Evolutionary conservation across 1,139 yeast species (phyloP), one percentile per base, ranked within the genome.

Genomic region (Nakaseomyces sp.): DNA sequence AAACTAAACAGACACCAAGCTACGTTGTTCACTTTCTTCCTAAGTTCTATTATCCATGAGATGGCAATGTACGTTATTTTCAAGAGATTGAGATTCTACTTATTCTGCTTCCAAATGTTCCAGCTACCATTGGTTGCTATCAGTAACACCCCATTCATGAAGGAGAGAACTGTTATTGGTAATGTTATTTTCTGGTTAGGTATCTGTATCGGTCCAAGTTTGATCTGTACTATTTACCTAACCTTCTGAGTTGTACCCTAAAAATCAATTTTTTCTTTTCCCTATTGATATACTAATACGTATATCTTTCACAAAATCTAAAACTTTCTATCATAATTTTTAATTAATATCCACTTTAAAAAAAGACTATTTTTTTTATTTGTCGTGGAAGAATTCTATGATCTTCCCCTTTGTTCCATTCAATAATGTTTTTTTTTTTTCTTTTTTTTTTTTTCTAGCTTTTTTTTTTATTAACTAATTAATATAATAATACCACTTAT

Each of bases 151-250:
- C 71, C 66, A 47, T 72, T 68, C 47, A 63, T 83, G 70, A 74
- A 64, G 47, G 72, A 74, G 49, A 71, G 69, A 47, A 74, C 74
- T 45, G 71, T 81, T 1, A 63, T 88, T 41, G 96, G 96, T 1
- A 89, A 86, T 58, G 74, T 79, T 39, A 69, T 87, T 15, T 91
- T 94, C 66, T 91, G 98, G 98, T 58, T 85, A 45, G 97, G 97
- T 7, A 82, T 91, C 44, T 80, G 87, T 42, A 73, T 84, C 9
- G 96, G 96, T 1, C 97, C 98, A 7, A 81, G 96, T 51, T 65
- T 91, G 56, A 78, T 89, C 68, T 85, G 96, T 61, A 79, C 94
- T 1, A 68, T 87, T 49, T 91, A 91, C 58, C 70, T 91, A 51
- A 78, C 88, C 4, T 87, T 84, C 56, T 89, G 62, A 54, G 29